Conservation (phyloP, 352 stramenopile species). For the Pythium volutum region DNA sequence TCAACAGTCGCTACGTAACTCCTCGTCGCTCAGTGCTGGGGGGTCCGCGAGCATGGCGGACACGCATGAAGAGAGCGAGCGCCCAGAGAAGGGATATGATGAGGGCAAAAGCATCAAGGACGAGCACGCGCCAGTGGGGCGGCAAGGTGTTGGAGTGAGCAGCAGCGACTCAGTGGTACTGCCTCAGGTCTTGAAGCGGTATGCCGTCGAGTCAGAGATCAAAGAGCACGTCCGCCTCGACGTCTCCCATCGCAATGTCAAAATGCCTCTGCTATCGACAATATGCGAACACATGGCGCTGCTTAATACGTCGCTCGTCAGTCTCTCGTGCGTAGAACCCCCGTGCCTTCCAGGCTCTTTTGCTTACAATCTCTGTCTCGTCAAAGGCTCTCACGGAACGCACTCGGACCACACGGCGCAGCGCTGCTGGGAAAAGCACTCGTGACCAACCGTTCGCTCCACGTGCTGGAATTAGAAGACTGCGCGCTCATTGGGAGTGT, state of each 20-base stretch:
- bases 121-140: neutral
- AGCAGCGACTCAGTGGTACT: neutral
- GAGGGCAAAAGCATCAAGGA: neutral
- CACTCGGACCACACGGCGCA: slow-evolving; percentile 39
- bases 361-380: neutral
- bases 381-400: slow-evolving; percentile 28
- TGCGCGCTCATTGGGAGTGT: slow-evolving; percentile 51
- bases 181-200: neutral
- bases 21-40: too few species aligned
- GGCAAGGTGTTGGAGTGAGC: neutral
- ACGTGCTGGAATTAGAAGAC: slow-evolving; percentile 51
- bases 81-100: neutral
- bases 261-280: neutral
- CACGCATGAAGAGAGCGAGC: neutral
- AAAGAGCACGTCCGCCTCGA: neutral
- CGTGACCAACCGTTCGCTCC: slow-evolving; percentile 59
- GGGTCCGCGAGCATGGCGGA: neutral
- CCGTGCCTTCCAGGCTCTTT: neutral
- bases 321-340: slow-evolving; percentile 17
- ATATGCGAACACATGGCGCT: slow-evolving; percentile 9
- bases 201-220: neutral
- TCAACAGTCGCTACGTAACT: too few species aligned
- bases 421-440: slow-evolving; percentile 44
- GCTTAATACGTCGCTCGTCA: slow-evolving; percentile 17
- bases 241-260: slow-evolving; percentile 9